These are phyloP conservation scores for Urtica urens DNA, from an alignment of 306 rosid species.

Conservation along the genomic window DNA sequence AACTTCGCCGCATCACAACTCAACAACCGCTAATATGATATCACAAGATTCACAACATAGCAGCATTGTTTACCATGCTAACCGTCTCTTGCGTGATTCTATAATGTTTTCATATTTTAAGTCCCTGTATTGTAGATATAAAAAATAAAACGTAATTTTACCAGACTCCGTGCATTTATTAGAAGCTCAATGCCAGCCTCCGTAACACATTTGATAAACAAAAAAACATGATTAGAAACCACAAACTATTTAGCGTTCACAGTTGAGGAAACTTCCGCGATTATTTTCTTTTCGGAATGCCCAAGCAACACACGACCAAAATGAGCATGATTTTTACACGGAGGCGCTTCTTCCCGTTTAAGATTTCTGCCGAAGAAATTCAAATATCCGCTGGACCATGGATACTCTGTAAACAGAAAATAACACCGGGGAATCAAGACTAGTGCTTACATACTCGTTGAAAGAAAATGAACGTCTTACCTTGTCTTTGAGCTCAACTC, in stretches of 20 bases:
- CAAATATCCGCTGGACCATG: conserved; percentile 61
- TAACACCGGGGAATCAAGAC: not conserved
- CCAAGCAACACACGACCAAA: conserved; percentile 1
- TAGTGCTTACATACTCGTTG: not conserved
- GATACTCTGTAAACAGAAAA: conserved; percentile 42
- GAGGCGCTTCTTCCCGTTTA: conserved; percentile 5
- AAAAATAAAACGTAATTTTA: no score
- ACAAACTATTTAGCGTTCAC: conserved; percentile 9
- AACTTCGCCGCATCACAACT: no score
- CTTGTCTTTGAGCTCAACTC: conserved; percentile 48
- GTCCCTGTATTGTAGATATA: no score
- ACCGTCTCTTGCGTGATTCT: no score
- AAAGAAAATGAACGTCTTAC: conserved; percentile 19
- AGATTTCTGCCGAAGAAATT: conserved; percentile 15
- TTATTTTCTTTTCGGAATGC: conserved; percentile 23
- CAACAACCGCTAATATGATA: no score
- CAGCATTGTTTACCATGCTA: no score
- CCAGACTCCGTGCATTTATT: no score
- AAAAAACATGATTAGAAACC: conserved; percentile 6
- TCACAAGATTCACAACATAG: no score
- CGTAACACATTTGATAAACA: not conserved
- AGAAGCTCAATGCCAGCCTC: no score
- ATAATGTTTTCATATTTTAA: no score
- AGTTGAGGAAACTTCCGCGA: conserved; percentile 15
- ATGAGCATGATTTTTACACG: conserved; percentile 2